phyloP scores from a whole-genome alignment of 768 basidiomycete genomes.

The Suillus sp. region DNA sequence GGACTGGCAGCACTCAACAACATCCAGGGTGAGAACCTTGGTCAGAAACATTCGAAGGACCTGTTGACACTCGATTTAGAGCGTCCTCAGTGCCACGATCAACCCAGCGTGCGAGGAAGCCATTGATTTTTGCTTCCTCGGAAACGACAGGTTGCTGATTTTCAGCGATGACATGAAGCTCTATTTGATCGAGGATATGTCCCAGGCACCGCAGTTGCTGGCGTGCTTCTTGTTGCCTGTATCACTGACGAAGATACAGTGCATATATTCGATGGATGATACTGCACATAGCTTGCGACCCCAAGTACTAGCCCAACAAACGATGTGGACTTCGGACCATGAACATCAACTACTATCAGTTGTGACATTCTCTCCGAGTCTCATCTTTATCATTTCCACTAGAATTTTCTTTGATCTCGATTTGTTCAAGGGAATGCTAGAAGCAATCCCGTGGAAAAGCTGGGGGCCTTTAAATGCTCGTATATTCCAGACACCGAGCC shows the following conservation, averaged over 20 bases:
- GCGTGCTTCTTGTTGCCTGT: constrained; percentile 1
- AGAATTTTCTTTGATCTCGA: background rate
- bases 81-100: background rate
- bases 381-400: constrained; percentile 1
- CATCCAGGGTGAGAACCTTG: background rate
- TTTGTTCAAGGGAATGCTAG: background rate
- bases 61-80: constrained; percentile 1
- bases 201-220: background rate
- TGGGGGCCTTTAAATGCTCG: constrained; percentile 3
- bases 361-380: background rate
- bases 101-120: background rate
- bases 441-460: background rate
- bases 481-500: background rate
- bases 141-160: background rate
- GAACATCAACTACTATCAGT: background rate
- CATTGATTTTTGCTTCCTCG: constrained; percentile 2
- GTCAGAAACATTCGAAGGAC: background rate
- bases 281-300: background rate
- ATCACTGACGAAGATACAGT: background rate
- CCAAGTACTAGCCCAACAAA: background rate
- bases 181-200: background rate
- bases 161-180: background rate
- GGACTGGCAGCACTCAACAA: constrained; percentile 1
- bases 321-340: background rate
- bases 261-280: background rate